These are phyloP conservation scores for Puccinia horiana DNA, from an alignment of 1,284 basidiomycete genomes.

Conservation along the genomic window DNA sequence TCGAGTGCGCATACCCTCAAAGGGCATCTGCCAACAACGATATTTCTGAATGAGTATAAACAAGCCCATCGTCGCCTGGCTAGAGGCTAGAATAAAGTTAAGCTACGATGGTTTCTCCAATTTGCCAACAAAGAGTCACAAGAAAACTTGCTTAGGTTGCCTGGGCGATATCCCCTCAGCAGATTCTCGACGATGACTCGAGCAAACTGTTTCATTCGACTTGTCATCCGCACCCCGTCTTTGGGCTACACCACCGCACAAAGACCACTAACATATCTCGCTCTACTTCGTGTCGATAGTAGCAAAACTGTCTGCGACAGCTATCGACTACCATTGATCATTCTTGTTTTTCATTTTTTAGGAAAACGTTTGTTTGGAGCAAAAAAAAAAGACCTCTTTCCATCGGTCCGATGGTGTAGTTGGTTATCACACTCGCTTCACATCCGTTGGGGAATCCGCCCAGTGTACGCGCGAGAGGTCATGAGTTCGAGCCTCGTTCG, in stretches of 20 bases:
- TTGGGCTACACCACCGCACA: too few species aligned
- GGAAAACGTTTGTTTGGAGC: too few species aligned
- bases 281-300: too few species aligned
- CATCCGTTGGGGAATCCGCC: neutral
- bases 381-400: too few species aligned
- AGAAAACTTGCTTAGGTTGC: neutral
- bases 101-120: too few species aligned
- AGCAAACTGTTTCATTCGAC: neutral
- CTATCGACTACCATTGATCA: too few species aligned
- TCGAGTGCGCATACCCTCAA: neutral
- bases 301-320: too few species aligned
- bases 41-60: neutral
- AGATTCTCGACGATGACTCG: neutral
- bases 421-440: slow-evolving; percentile 48
- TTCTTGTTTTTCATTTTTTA: too few species aligned
- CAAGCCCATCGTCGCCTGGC: neutral
- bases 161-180: neutral
- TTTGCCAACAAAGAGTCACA: neutral
- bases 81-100: neutral
- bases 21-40: neutral
- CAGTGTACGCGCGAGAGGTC: slow-evolving; percentile 22
- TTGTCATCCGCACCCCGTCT: neutral
- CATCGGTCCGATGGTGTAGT: slow-evolving; percentile 46
- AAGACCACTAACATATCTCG: too few species aligned
- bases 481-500: slow-evolving; percentile 42